Percentiles rank a stretch among this genome's conserved stretches.
phyloP scores from a whole-genome alignment of 331 rosid species.

The Malus hybrid region DNA sequence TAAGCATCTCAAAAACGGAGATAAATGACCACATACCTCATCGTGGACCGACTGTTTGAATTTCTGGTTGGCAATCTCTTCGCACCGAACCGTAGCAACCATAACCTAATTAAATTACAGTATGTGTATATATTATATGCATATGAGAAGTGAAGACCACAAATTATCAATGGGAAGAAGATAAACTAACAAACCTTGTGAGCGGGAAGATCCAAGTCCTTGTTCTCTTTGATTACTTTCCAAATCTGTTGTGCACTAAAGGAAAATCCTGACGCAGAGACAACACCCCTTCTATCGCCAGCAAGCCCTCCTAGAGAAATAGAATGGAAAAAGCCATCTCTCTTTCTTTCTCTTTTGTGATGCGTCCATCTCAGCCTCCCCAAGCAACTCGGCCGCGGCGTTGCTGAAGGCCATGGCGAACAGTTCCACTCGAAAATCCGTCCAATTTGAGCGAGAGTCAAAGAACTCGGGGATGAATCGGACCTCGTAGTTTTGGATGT shows the following conservation, averaged over 20 bases:
- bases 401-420: too few relatives aligned
- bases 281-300: constrained; percentile 81
- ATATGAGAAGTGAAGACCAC: constrained; percentile 3
- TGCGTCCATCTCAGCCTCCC: too few relatives aligned
- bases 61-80: constrained; percentile 78
- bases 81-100: constrained; percentile 98
- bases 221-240: constrained; percentile 87
- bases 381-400: too few relatives aligned
- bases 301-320: constrained; percentile 88
- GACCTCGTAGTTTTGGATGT: too few relatives aligned
- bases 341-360: too few relatives aligned
- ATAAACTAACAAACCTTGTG: constrained; percentile 63
- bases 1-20: neutral
- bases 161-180: neutral
- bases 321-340: constrained; percentile 44
- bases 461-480: too few relatives aligned
- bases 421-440: too few relatives aligned
- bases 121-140: neutral
- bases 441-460: too few relatives aligned
- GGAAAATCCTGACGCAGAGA: constrained; percentile 89
- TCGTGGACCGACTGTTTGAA: constrained; percentile 35
- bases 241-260: constrained; percentile 87
- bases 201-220: constrained; percentile 96
- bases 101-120: constrained; percentile 40
- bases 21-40: constrained; percentile 40